A percentile compares a stretch with the other conserved stretches of the same genome.
Evolutionary conservation across 139 green algal genomes (phyloP).

Genomic region (Tetradesmus lagerheimii): DNA sequence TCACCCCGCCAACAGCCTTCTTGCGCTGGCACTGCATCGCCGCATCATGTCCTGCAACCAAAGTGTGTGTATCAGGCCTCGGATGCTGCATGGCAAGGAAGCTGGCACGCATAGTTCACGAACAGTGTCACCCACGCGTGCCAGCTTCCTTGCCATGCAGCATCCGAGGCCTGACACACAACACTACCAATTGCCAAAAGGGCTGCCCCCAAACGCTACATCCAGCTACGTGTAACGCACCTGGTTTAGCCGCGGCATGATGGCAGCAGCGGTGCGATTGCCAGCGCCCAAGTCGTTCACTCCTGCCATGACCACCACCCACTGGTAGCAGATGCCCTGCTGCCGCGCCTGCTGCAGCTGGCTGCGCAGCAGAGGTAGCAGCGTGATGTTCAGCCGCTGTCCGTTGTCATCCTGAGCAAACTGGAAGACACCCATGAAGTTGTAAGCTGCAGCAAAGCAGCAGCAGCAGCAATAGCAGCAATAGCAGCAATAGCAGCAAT

Average conservation of each 20-base stretch:
- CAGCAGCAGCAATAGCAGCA: neutral
- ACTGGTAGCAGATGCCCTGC: neutral
- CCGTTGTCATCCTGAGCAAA: neutral
- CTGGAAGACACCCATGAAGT: constrained; percentile 40
- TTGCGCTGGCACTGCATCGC: too few species aligned
- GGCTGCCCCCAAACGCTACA: too few species aligned
- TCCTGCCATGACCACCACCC: constrained; percentile 34
- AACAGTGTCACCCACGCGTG: neutral
- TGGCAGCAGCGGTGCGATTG: neutral
- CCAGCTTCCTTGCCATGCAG: neutral
- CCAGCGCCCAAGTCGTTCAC: constrained; percentile 44
- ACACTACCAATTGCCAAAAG: too few species aligned
- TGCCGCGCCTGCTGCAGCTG: neutral
- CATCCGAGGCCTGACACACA: too few species aligned
- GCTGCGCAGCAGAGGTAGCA: neutral
- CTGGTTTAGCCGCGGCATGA: constrained; percentile 26
- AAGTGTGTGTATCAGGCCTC: too few species aligned
- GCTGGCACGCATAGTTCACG: neutral
- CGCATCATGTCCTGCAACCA: too few species aligned
- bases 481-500: too few species aligned
- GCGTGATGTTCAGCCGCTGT: neutral
- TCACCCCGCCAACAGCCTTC: too few species aligned
- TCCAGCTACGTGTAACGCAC: neutral
- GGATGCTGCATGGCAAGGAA: neutral
- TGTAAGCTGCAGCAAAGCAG: neutral